Evolutionary conservation across 1,284 basidiomycete species (phyloP), one percentile per base, ranked within the genome.

Genomic region (Grifola frondosa): DNA sequence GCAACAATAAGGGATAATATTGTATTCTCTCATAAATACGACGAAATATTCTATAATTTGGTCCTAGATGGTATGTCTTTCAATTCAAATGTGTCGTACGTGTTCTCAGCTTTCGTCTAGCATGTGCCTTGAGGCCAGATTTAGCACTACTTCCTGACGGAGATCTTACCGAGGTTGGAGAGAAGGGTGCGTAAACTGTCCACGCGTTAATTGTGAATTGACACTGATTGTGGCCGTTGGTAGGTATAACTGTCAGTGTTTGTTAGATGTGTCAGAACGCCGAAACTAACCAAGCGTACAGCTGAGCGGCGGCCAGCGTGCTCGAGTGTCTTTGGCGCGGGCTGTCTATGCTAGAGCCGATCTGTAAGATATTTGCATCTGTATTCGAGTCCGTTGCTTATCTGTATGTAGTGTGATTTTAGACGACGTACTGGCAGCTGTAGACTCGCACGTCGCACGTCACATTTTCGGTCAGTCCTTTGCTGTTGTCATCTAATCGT

Each of bases 1-100:
- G 81, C 88, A 0, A 84, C 88, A 0, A 79, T 96, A 42, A 80
- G 84, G 40, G 89, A 93, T 40, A 97, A 96, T 57, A 96, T 97
- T 48, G 60, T 91, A 25, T 97, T 97, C 67, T 93, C 87, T 7
- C 88, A 94, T 62, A 78, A 84, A 49, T 97, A 88, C 50, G 90
- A 97, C 44, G 84, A 88, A 49, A 72, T 67, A 0, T 90, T 87
- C 52, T 90, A 89, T 53, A 75, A 85, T 41, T 54, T 82, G 13
- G 86, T 88, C n/a, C 60, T 89, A 4, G 84, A 90, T 68, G 85
- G 85, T 84, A 38, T 4, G 59, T 46, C 8, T 21, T 17, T 33
- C 23, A n/a, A 29, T 5, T 44, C 7, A 10, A 21, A 13, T 17
- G 9, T 12, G 21, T 8, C 19, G 6, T 10, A 23, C 5, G 20